Evolutionary conservation across 164 flowering plant genomes (phyloP).

Genomic region (Stephania japonica): DNA sequence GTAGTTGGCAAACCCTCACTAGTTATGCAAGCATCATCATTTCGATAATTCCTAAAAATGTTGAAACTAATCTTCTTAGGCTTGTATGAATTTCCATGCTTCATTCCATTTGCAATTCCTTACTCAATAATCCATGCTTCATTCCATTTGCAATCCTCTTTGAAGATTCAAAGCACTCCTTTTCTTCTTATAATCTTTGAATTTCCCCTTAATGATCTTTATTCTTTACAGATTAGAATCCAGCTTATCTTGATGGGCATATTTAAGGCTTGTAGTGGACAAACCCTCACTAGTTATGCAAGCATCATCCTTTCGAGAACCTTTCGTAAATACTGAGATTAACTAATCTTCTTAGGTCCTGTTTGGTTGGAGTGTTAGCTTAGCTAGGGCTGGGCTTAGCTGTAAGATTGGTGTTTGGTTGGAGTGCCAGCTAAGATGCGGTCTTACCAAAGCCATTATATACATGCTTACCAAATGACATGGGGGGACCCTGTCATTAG

Average conservation of each 20-base stretch:
- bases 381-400: too few relatives aligned
- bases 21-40: conserved; percentile 18
- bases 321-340: conserved; percentile 44
- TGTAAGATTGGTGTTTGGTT: too few relatives aligned
- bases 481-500: too few relatives aligned
- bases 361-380: too few relatives aligned
- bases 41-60: conserved; percentile 44
- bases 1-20: conserved; percentile 33
- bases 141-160: too few relatives aligned
- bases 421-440: too few relatives aligned
- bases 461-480: too few relatives aligned
- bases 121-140: too few relatives aligned
- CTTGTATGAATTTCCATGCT: too few relatives aligned
- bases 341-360: conserved; percentile 41
- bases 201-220: conserved; percentile 22
- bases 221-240: conserved; percentile 42
- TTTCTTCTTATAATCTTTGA: conserved; percentile 19
- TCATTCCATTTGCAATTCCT: too few relatives aligned
- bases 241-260: conserved; percentile 24
- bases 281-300: conserved; percentile 20
- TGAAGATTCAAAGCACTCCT: too few relatives aligned
- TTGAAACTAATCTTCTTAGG: conserved; percentile 36
- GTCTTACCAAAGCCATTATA: too few relatives aligned
- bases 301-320: conserved; percentile 28
- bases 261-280: conserved; percentile 35